Evolutionary conservation across 2,329 filamentous ascomycete genomes (phyloP).

Genomic region (Cercospora zeina): DNA sequence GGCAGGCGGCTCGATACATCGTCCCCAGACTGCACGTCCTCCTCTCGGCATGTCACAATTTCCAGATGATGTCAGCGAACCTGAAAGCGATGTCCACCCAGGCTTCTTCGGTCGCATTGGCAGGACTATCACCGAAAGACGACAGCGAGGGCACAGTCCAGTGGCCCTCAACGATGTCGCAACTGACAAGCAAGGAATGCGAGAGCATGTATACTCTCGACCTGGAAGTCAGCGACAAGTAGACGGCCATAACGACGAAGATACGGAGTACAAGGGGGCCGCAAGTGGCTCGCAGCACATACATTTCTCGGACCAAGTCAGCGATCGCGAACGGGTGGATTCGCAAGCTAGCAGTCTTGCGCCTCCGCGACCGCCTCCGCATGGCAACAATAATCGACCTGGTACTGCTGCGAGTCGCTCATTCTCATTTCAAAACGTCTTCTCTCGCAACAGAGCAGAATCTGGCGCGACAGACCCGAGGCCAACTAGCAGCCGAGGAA

Average conservation of each 20-base stretch:
- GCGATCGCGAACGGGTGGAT: slow-evolving; percentile 45
- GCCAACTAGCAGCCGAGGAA: slow-evolving; percentile 36
- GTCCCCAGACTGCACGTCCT: slow-evolving; percentile 62
- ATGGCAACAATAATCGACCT: slow-evolving; percentile 28
- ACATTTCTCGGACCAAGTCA: slow-evolving; percentile 49
- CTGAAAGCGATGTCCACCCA: slow-evolving; percentile 47
- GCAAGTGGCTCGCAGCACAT: slow-evolving; percentile 46
- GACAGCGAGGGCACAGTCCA: slow-evolving; percentile 35
- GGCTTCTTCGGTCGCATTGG: slow-evolving; percentile 48
- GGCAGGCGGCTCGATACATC: slow-evolving; percentile 44
- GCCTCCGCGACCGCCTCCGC: slow-evolving; percentile 61
- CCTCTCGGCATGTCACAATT: slow-evolving; percentile 87
- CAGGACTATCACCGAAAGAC: slow-evolving; percentile 27
- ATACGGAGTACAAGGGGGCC: slow-evolving; percentile 50
- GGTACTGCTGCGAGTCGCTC: slow-evolving; percentile 64
- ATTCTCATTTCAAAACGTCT: slow-evolving; percentile 90
- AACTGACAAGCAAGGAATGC: slow-evolving; percentile 27
- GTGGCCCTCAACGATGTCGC: slow-evolving; percentile 43
- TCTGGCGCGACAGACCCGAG: slow-evolving; percentile 31
- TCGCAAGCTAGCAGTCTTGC: slow-evolving; percentile 48
- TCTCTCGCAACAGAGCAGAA: slow-evolving; percentile 57
- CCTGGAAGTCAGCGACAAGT: slow-evolving; percentile 46
- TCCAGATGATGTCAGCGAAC: slow-evolving; percentile 57
- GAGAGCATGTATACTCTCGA: slow-evolving; percentile 55
- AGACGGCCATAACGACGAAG: slow-evolving; percentile 53